phyloP scores from a whole-genome alignment of 805 yeast species.

The Yarrowia sp. region DNA sequence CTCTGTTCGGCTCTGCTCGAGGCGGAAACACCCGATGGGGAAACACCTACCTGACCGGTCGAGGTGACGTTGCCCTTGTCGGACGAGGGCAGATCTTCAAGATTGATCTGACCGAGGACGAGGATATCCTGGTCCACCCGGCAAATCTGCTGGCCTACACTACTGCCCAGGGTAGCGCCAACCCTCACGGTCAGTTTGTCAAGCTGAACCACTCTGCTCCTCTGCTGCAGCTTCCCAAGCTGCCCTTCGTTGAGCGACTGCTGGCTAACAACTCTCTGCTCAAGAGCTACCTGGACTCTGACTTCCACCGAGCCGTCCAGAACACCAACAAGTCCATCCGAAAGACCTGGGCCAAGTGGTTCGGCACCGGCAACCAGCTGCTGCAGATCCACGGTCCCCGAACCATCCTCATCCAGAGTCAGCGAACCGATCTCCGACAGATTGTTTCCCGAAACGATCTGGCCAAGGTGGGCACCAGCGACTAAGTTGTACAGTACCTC shows the following conservation, averaged over 20 bases:
- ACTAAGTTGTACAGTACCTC: neutral
- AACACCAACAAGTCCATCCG: conserved; percentile 4
- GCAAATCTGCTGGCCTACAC: conserved; percentile 43
- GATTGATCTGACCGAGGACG: conserved; percentile 40
- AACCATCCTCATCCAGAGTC: conserved; percentile 23
- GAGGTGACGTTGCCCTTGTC: conserved; percentile 43
- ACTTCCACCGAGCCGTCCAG: conserved; percentile 16
- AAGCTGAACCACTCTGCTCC: conserved; percentile 16
- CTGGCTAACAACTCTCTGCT: conserved; percentile 10
- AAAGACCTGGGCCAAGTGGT: conserved; percentile 24
- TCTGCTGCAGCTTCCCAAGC: conserved; percentile 3
- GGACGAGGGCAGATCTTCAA: conserved; percentile 43
- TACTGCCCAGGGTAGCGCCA: conserved; percentile 3
- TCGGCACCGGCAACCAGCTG: conserved; percentile 16
- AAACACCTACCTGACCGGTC: conserved; percentile 39
- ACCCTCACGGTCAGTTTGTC: neutral
- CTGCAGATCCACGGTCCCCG: conserved; percentile 23
- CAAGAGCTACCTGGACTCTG: conserved; percentile 21
- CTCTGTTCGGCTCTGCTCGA: conserved; percentile 15
- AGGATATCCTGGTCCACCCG: conserved; percentile 42
- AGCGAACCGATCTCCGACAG: conserved; percentile 13
- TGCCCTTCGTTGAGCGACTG: conserved; percentile 20
- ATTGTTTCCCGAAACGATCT: conserved; percentile 10
- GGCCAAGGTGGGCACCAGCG: conserved; percentile 8
- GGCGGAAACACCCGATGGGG: conserved; percentile 34